A percentile compares a stretch with the other conserved stretches of the same genome.
These are phyloP conservation scores for Volutella citrinella DNA, from an alignment of 2,329 filamentous ascomycete genomes.

Conservation along the genomic window DNA sequence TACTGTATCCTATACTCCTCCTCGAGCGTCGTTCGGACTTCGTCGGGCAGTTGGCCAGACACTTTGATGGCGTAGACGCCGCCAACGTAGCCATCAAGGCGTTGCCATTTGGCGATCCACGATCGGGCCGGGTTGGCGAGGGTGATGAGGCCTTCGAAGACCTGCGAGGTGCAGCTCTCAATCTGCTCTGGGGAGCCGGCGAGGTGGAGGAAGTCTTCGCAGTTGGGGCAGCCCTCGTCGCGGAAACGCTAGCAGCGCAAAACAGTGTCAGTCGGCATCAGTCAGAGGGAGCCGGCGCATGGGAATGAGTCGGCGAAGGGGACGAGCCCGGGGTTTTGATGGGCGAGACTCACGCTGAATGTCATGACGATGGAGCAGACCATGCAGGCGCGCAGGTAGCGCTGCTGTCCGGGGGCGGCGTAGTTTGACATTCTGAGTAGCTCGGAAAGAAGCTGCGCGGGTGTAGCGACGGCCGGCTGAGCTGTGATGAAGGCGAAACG, in stretches of 20 bases:
- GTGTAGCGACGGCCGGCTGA: too few relatives aligned
- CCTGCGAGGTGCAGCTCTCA: slow-evolving; percentile 89
- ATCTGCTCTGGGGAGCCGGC: slow-evolving; percentile 75
- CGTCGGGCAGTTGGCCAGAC: slow-evolving; percentile 71
- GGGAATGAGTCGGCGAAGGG: too few relatives aligned
- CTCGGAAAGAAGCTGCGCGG: neutral
- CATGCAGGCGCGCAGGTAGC: slow-evolving; percentile 95
- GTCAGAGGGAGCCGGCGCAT: too few relatives aligned
- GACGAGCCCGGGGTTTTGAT: too few relatives aligned
- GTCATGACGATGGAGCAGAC: slow-evolving; percentile 94
- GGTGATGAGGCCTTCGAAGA: slow-evolving; percentile 90
- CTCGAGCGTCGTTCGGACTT: slow-evolving; percentile 58
- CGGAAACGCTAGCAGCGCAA: slow-evolving; percentile 68
- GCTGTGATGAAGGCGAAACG: too few relatives aligned
- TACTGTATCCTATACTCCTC: slow-evolving; percentile 64
- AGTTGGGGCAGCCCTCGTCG: slow-evolving; percentile 90
- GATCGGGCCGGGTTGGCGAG: slow-evolving; percentile 77
- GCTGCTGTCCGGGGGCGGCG: slow-evolving; percentile 71
- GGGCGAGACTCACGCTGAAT: slow-evolving; percentile 55
- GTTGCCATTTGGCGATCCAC: slow-evolving; percentile 97
- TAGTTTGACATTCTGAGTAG: slow-evolving; percentile 47
- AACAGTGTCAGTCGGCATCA: slow-evolving; percentile 13
- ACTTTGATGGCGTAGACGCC: slow-evolving; percentile 96
- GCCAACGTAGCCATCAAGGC: slow-evolving; percentile 80
- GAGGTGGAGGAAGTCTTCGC: slow-evolving; percentile 87